These are phyloP conservation scores for Silene noctiflora DNA, from an alignment of 179 eudicot species.

Conservation along the genomic window DNA sequence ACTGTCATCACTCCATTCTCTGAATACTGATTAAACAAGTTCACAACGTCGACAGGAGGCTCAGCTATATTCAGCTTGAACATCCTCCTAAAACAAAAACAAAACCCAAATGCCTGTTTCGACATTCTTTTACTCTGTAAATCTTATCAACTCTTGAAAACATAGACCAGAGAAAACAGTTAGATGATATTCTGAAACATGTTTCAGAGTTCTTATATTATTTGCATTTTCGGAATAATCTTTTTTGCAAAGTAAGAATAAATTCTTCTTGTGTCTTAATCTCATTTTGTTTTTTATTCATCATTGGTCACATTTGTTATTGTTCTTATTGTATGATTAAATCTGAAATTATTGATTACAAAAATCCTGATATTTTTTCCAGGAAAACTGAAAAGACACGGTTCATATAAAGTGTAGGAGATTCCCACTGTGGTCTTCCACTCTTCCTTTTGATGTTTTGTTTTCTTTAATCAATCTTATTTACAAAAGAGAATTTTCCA, in stretches of 20 bases:
- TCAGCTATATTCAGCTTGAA: slow-evolving; percentile 37
- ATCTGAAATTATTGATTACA: neutral
- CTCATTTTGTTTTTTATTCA: neutral
- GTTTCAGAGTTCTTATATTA: neutral
- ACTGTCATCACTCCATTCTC: slow-evolving; percentile 40
- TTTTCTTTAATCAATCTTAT: slow-evolving; percentile 6
- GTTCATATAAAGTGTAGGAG: neutral
- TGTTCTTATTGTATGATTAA: slow-evolving; percentile 12
- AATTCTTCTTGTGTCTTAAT: slow-evolving; percentile 10
- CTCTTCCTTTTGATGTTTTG: neutral
- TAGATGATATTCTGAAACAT: slow-evolving; percentile 7
- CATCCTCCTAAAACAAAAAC: slow-evolving; percentile 46
- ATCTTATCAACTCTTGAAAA: neutral
- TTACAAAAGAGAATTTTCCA: neutral
- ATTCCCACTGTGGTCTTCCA: neutral
- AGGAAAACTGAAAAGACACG: slow-evolving; percentile 1
- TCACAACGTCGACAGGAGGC: slow-evolving; percentile 40
- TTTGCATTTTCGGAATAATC: slow-evolving; percentile 5
- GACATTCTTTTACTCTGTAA: slow-evolving; percentile 7
- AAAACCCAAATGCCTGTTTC: slow-evolving; percentile 32
- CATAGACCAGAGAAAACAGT: too few species aligned
- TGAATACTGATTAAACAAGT: slow-evolving; percentile 37
- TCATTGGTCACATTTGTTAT: slow-evolving; percentile 9
- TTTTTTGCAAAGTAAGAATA: slow-evolving; percentile 18
- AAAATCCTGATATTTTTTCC: slow-evolving; percentile 8